A percentile compares a stretch with the other conserved stretches of the same genome.
These are phyloP conservation scores for Apium graveolens DNA, from an alignment of 129 eudicot genomes.

Conservation along the genomic window DNA sequence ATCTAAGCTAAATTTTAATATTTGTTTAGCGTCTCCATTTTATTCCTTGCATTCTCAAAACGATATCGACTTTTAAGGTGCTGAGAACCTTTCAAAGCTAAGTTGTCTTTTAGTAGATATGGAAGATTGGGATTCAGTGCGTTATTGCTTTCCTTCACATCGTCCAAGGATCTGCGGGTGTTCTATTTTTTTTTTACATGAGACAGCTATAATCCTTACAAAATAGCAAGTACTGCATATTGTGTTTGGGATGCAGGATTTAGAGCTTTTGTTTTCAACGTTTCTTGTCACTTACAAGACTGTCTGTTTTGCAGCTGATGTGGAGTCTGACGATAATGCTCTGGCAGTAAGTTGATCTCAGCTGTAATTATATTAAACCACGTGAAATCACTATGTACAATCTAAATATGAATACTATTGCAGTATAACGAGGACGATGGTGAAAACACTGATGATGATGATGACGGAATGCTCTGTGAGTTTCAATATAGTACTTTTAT, in stretches of 20 bases:
- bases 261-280: neutral
- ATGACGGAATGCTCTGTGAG: conserved; percentile 87
- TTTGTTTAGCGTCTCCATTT: neutral
- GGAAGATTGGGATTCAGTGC: neutral
- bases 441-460: conserved; percentile 55
- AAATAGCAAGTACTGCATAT: neutral
- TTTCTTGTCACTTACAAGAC: neutral
- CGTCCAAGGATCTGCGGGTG: neutral
- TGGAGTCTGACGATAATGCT: conserved; percentile 32
- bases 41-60: neutral
- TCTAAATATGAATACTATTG: conserved; percentile 14
- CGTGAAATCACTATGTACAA: neutral
- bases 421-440: conserved; percentile 49
- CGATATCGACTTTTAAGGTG: neutral
- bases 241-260: neutral
- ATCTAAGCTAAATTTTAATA: neutral
- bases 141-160: neutral
- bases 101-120: neutral
- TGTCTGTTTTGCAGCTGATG: conserved; percentile 29
- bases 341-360: conserved; percentile 19
- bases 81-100: neutral
- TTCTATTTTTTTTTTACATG: neutral
- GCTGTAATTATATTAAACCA: neutral
- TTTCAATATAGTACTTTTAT: conserved; percentile 6
- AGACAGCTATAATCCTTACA: neutral